Evolutionary conservation across 129 eudicot genomes (phyloP).

Genomic region (Solidago caesia): DNA sequence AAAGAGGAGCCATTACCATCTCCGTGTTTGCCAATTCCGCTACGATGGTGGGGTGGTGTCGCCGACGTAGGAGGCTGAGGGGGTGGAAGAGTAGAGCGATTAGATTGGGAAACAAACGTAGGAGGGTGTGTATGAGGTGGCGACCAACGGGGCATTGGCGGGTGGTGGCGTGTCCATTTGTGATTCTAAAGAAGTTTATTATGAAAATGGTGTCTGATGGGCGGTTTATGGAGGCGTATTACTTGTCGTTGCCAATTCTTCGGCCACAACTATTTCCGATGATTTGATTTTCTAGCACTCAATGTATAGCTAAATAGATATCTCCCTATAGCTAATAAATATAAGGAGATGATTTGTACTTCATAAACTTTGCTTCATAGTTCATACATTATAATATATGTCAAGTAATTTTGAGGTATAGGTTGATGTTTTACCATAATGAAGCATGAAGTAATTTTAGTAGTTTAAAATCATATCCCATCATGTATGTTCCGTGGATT

Average conservation of each 20-base stretch:
- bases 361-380: too few relatives aligned
- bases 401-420: too few relatives aligned
- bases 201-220: slow-evolving; percentile 41
- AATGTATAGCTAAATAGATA: too few relatives aligned
- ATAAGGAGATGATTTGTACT: too few relatives aligned
- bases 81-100: slow-evolving; percentile 34
- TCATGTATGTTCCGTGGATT: too few relatives aligned
- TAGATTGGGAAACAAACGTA: slow-evolving; percentile 46
- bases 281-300: slow-evolving; percentile 32
- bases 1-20: slow-evolving; percentile 44
- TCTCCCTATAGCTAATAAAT: too few relatives aligned
- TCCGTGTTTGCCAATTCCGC: slow-evolving; percentile 53
- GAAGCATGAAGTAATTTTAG: too few relatives aligned
- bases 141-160: slow-evolving; percentile 50
- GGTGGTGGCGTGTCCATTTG: slow-evolving; percentile 41
- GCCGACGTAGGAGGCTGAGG: slow-evolving; percentile 40
- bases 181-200: slow-evolving; percentile 42
- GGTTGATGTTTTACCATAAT: too few relatives aligned
- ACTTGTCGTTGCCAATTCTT: slow-evolving; percentile 45
- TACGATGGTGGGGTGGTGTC: slow-evolving; percentile 65
- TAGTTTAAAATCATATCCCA: too few relatives aligned
- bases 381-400: too few relatives aligned
- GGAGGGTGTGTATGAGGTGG: slow-evolving; percentile 49
- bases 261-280: slow-evolving; percentile 61
- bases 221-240: slow-evolving; percentile 44